phyloP scores from a whole-genome alignment of 805 yeast genomes.

The Candida incommunis region DNA sequence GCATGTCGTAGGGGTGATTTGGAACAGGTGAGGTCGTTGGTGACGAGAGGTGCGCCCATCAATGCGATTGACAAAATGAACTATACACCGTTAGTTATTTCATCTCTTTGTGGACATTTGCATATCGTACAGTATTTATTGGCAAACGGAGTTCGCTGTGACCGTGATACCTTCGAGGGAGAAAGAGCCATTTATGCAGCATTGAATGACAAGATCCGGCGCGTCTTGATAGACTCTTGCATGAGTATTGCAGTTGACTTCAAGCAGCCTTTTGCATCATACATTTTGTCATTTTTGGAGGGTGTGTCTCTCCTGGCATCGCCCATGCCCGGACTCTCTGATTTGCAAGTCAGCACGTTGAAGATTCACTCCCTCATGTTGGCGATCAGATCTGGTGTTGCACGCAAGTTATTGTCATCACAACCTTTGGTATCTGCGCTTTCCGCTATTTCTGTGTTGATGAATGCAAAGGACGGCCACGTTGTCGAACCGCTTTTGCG shows the following conservation, averaged over 20 bases:
- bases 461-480: not conserved
- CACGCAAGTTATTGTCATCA: constrained; percentile 7
- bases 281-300: constrained; percentile 35
- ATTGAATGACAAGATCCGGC: constrained; percentile 48
- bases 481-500: constrained; percentile 8
- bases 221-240: constrained; percentile 40
- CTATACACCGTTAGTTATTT: constrained; percentile 59
- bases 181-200: constrained; percentile 72
- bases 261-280: constrained; percentile 60
- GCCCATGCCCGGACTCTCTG: constrained; percentile 15
- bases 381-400: constrained; percentile 20
- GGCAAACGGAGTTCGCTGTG: constrained; percentile 60
- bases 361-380: constrained; percentile 15
- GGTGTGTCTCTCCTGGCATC: constrained; percentile 2
- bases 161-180: constrained; percentile 71
- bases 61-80: constrained; percentile 58
- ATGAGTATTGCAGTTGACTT: constrained; percentile 55
- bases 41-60: constrained; percentile 34
- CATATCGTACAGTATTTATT: constrained; percentile 46
- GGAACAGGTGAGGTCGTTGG: constrained; percentile 44
- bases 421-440: too few species aligned
- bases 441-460: not conserved
- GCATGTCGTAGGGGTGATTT: constrained; percentile 62
- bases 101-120: constrained; percentile 64
- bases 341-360: constrained; percentile 13